Conservation (phyloP, 106 monocot genomes). For the Dioscorea dumetorum region DNA sequence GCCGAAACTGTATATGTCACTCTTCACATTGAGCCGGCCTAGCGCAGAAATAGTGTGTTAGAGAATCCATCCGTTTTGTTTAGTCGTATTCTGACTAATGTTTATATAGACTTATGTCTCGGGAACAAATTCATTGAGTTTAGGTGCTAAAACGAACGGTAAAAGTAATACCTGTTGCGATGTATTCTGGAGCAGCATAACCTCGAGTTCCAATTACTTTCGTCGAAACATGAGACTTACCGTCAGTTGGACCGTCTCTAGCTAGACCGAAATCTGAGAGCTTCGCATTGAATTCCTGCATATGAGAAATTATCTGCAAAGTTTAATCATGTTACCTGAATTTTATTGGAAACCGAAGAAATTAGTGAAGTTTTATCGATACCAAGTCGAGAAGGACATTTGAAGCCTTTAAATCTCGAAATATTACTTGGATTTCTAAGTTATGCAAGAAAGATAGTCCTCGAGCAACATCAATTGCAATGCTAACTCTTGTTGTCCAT, state of each 20-base stretch:
- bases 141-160: too few relatives aligned
- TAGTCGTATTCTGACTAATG: too few relatives aligned
- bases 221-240: neutral
- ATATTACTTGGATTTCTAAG: neutral
- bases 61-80: too few relatives aligned
- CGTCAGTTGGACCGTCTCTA: neutral
- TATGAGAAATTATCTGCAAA: neutral
- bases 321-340: neutral
- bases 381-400: slow-evolving; percentile 7
- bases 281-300: neutral
- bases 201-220: neutral
- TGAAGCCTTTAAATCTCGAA: slow-evolving; percentile 4
- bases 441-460: slow-evolving; percentile 2
- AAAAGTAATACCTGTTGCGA: neutral
- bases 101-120: too few relatives aligned
- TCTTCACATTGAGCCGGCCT: neutral
- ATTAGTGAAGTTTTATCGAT: neutral
- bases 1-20: slow-evolving; percentile 1
- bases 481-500: too few relatives aligned
- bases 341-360: neutral
- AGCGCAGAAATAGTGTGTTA: too few relatives aligned
- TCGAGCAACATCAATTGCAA: neutral
- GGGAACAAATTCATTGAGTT: too few relatives aligned
- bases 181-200: slow-evolving; percentile 4
- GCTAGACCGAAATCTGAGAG: slow-evolving; percentile 3